Percentiles rank a stretch among this genome's conserved stretches.
Conservation (phyloP, 441 rosid species). For the Eutrema salsugineum region DNA sequence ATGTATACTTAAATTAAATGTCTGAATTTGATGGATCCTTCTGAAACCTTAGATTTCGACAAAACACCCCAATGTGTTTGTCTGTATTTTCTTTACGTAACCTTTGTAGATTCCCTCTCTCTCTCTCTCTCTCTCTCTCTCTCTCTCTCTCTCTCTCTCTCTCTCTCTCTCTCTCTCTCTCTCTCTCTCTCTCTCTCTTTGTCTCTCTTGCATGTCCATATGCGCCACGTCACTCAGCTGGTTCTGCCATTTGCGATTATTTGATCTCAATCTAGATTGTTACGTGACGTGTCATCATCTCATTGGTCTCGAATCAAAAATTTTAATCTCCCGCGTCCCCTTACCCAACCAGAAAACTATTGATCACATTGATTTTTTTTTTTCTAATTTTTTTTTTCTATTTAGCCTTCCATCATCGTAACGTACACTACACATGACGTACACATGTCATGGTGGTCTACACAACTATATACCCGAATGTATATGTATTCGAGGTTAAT, state of each 20-base stretch:
- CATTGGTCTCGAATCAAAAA: constrained; percentile 25
- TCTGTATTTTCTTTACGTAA: constrained; percentile 25
- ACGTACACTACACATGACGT: background rate
- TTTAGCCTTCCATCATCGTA: background rate
- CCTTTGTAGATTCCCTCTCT: constrained; percentile 24
- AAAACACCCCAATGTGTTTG: constrained; percentile 26
- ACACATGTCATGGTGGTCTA: background rate
- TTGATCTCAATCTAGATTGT: constrained; percentile 28
- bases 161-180: constrained; percentile 9
- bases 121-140: constrained; percentile 9
- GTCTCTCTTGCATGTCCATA: background rate
- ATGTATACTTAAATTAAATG: constrained; percentile 10
- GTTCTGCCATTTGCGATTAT: constrained; percentile 21
- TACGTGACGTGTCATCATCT: constrained; percentile 4
- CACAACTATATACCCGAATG: background rate
- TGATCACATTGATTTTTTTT: background rate
- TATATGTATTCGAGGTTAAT: background rate
- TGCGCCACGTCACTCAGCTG: constrained; percentile 23
- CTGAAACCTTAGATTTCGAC: constrained; percentile 27
- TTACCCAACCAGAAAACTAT: constrained; percentile 17
- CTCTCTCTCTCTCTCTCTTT: background rate
- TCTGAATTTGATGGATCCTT: constrained; percentile 22
- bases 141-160: constrained; percentile 7
- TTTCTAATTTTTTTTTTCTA: background rate
- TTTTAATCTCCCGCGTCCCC: constrained; percentile 24